Evolutionary conservation across 2,329 filamentous ascomycete species (phyloP), one percentile per base, ranked within the genome.

Genomic region (Ceratocystis eucalypticola): DNA sequence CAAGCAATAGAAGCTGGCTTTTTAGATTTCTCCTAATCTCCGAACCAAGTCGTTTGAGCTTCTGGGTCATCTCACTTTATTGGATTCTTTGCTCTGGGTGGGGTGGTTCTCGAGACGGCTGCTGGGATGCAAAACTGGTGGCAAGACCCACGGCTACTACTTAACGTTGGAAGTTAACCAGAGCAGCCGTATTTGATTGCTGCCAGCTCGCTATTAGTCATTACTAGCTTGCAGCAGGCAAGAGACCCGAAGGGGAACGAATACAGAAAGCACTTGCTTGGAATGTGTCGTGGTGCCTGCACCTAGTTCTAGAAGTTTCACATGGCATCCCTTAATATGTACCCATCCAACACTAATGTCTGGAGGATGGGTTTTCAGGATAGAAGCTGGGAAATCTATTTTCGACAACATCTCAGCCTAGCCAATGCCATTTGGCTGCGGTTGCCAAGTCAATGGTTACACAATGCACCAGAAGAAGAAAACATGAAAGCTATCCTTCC

Each of bases 261-360:
- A 22, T 22, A 33, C 30, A 25, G 48, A n/a, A 33, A n/a, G 55
- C 15, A 59, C 8, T 37, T 59, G 33, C 28, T 37, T 59, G 55
- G 55, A 59, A 37, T 30, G 53, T n/a, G 53, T 17, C 48, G 48
- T n/a, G 48, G 22, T 53, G 22, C 48, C n/a, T 3, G 48, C 48
- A 53, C 22, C n/a, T 25, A 53, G 48, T 57, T 57, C 53, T 57
- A 57, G 53, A 57, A 57, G 53, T 57, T 57, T 57, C 53, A 57
- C 28, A 17, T 57, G 15, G 1, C 4, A 57, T 33, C 53, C 53
- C 28, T 57, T 57, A 30, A 57, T 57, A n/a, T 33, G 10, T 25
- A 22, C 20, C 12, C n/a, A 2, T 10, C 5, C 8, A 5, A 37
- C 28, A 59, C 55, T 41, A 59, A n/a, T 7, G 55, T 59, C 3